Conservation (phyloP, 495 filamentous ascomycete species). For the Neurospora sp. region DNA sequence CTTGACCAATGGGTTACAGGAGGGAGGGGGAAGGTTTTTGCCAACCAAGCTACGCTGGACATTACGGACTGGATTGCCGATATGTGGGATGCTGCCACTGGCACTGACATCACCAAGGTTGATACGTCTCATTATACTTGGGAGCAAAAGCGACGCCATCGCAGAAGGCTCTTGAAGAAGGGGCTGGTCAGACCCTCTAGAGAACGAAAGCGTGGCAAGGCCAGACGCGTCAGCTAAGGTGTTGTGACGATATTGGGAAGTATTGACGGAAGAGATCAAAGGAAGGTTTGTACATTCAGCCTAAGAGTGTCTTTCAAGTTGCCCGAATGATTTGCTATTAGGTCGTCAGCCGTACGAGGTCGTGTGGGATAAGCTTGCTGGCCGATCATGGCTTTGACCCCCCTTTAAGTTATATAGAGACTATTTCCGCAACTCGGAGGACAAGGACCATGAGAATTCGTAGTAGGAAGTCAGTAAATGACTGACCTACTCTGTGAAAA, state of each 20-base stretch:
- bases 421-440: not conserved
- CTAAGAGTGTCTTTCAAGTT: not conserved
- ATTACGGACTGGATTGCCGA: constrained; percentile 31
- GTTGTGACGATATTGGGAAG: not conserved
- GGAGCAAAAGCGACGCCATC: constrained; percentile 24
- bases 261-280: not conserved
- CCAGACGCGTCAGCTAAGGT: constrained; percentile 1
- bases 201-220: constrained; percentile 22
- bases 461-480: not conserved
- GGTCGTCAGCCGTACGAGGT: not conserved
- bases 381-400: not conserved
- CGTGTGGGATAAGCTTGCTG: not conserved
- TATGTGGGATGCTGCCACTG: constrained; percentile 27
- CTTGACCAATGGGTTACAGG: constrained; percentile 44
- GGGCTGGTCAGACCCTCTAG: constrained; percentile 22
- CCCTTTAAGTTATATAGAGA: not conserved
- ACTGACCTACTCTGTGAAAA: not conserved
- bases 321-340: not conserved
- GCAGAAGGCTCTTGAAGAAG: constrained; percentile 31
- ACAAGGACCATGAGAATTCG: not conserved
- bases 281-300: not conserved
- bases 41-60: constrained; percentile 20
- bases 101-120: constrained; percentile 26
- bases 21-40: constrained; percentile 26
- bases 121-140: constrained; percentile 21